These are phyloP conservation scores for Agrocybe praecox DNA, from an alignment of 768 basidiomycete species.

Conservation along the genomic window DNA sequence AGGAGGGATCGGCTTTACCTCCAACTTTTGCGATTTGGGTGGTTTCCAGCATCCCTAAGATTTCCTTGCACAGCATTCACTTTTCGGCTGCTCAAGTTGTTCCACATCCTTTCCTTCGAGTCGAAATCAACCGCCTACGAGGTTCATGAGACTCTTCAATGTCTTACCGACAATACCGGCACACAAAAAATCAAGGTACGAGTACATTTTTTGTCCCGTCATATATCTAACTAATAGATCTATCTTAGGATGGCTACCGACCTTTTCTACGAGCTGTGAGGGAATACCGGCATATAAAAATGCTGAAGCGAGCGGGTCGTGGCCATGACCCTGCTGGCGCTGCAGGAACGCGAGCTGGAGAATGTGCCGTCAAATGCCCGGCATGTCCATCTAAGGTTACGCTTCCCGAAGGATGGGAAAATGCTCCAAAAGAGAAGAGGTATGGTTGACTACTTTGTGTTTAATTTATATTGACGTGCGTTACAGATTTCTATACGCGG, in stretches of 20 bases:
- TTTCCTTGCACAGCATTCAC: constrained; percentile 10
- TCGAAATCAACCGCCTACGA: constrained; percentile 9
- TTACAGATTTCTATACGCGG: constrained; percentile 9
- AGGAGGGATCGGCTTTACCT: background rate
- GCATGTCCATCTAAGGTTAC: constrained; percentile 20
- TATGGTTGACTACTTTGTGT: background rate
- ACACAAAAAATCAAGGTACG: background rate
- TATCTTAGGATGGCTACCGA: constrained; percentile 12
- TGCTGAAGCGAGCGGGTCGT: constrained; percentile 14
- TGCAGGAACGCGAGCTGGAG: constrained; percentile 2
- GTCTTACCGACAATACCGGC: constrained; percentile 3
- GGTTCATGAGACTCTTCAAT: constrained; percentile 4
- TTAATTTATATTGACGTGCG: too few species aligned
- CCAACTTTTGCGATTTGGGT: background rate
- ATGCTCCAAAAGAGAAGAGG: background rate
- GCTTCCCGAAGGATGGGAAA: constrained; percentile 9
- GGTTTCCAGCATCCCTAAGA: constrained; percentile 8
- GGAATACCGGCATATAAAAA: constrained; percentile 11
- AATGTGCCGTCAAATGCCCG: constrained; percentile 11
- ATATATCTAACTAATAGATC: too few species aligned
- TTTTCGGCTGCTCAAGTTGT: constrained; percentile 3
- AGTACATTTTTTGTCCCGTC: too few species aligned
- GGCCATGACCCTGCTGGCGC: constrained; percentile 13
- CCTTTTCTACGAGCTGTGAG: constrained; percentile 8
- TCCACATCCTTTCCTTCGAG: constrained; percentile 8